Conservation (phyloP, 495 filamentous ascomycete species). For the Penicillium herquei region DNA sequence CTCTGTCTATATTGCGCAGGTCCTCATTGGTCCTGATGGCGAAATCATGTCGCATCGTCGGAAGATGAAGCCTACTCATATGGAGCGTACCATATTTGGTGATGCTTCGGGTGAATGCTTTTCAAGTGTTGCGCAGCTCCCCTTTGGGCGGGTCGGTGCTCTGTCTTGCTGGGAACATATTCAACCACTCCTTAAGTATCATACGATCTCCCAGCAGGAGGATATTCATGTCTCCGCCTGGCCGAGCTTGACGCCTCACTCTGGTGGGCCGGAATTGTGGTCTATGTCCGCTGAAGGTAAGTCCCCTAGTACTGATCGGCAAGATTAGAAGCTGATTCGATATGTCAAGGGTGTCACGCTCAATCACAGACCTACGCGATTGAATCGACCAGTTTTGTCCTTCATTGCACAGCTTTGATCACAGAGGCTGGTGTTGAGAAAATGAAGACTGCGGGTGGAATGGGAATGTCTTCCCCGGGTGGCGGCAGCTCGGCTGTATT, state of each 20-base stretch:
- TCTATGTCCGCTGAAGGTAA: conserved; percentile 4
- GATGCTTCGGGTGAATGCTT: conserved; percentile 39
- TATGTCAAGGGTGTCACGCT: conserved; percentile 5
- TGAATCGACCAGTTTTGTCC: conserved; percentile 50
- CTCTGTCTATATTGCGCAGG: conserved; percentile 57
- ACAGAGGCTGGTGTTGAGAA: conserved; percentile 41
- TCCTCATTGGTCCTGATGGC: conserved; percentile 47
- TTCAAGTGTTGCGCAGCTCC: conserved; percentile 21
- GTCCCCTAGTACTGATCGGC: neutral
- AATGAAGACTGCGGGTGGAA: conserved; percentile 33
- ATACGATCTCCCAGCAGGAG: conserved; percentile 30
- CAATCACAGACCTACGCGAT: conserved; percentile 44
- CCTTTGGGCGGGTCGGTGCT: conserved; percentile 23
- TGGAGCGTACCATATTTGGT: conserved; percentile 61
- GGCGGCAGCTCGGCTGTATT: conserved; percentile 51
- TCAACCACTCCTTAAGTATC: conserved; percentile 33
- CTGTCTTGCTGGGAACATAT: conserved; percentile 36
- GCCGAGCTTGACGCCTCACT: conserved; percentile 13
- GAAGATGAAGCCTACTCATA: conserved; percentile 62
- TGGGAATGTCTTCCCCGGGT: conserved; percentile 36
- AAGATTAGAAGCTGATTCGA: neutral
- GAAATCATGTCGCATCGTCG: conserved; percentile 43
- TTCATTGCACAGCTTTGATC: conserved; percentile 46
- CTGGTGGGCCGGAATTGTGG: neutral
- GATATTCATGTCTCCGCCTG: conserved; percentile 38